phyloP scores from a whole-genome alignment of 139 green algal genomes.

The Nannochloris sp. region DNA sequence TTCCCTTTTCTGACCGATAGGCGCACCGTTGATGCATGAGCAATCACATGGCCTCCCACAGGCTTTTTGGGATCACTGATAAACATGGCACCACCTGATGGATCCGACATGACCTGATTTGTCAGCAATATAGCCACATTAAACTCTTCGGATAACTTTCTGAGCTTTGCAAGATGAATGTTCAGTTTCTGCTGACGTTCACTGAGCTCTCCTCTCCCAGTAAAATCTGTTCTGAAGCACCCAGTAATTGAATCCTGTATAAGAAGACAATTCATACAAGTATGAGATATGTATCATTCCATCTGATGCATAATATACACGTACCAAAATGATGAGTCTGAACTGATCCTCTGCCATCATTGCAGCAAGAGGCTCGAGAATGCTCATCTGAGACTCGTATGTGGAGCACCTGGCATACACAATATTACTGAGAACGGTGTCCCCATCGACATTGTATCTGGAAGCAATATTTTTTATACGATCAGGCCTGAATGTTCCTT shows the following conservation, averaged over 20 bases:
- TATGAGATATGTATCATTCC: not conserved
- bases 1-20: constrained; percentile 75
- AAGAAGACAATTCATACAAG: constrained; percentile 1
- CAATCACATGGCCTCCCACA: constrained; percentile 58
- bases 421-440: constrained; percentile 73
- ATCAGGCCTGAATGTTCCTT: constrained; percentile 85
- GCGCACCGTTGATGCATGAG: constrained; percentile 66
- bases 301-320: not conserved
- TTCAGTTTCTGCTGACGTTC: constrained; percentile 87
- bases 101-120: constrained; percentile 82
- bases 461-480: constrained; percentile 73
- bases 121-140: constrained; percentile 83
- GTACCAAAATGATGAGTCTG: constrained; percentile 20
- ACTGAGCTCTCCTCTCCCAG: constrained; percentile 77
- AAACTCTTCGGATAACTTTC: constrained; percentile 80
- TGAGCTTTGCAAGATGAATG: constrained; percentile 55
- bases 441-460: constrained; percentile 66
- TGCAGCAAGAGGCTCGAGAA: constrained; percentile 48
- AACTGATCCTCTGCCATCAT: constrained; percentile 69
- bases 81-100: constrained; percentile 65
- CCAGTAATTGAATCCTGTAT: constrained; percentile 80
- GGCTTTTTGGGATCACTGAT: constrained; percentile 79
- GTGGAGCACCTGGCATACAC: constrained; percentile 67
- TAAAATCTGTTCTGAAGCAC: constrained; percentile 79
- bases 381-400: constrained; percentile 66